These are phyloP conservation scores for Candida arabinofermentans DNA, from an alignment of 805 yeast genomes.

Conservation along the genomic window DNA sequence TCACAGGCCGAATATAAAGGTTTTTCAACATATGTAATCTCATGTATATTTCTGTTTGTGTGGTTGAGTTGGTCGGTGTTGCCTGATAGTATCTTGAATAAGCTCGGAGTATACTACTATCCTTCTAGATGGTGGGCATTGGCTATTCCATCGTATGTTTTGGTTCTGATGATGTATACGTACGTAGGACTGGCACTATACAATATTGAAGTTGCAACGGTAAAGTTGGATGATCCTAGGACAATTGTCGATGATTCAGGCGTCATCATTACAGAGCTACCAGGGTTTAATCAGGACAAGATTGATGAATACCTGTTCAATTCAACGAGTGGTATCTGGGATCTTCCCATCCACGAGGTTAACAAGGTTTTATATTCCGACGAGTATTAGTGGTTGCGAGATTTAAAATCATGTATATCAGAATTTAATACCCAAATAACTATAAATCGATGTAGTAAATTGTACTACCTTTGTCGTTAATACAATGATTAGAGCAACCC, in stretches of 20 bases:
- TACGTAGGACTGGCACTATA: conserved; percentile 69
- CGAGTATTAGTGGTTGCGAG: not conserved
- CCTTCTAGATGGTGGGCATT: conserved; percentile 94
- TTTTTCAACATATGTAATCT: conserved; percentile 73
- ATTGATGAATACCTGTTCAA: conserved; percentile 41
- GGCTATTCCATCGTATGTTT: conserved; percentile 65
- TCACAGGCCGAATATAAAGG: conserved; percentile 81
- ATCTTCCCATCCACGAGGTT: conserved; percentile 69
- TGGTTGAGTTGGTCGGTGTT: conserved; percentile 73
- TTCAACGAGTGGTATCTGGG: conserved; percentile 84
- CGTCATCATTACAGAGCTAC: conserved; percentile 24
- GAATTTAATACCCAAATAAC: not conserved
- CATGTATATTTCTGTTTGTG: conserved; percentile 48
- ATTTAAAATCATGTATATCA: not conserved
- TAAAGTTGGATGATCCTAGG: conserved; percentile 51
- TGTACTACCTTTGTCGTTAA: not conserved
- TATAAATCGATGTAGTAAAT: not conserved
- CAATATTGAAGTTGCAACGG: conserved; percentile 72
- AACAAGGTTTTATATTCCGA: conserved; percentile 55
- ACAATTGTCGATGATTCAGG: conserved; percentile 68
- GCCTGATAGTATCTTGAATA: conserved; percentile 55
- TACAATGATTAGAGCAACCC: not conserved
- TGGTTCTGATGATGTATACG: conserved; percentile 67
- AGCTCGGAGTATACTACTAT: conserved; percentile 58
- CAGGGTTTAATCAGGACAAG: conserved; percentile 10